A percentile compares a stretch with the other conserved stretches of the same genome.
These are phyloP conservation scores for Sarcodon sp. DNA, from an alignment of 768 basidiomycete species.

Conservation along the genomic window DNA sequence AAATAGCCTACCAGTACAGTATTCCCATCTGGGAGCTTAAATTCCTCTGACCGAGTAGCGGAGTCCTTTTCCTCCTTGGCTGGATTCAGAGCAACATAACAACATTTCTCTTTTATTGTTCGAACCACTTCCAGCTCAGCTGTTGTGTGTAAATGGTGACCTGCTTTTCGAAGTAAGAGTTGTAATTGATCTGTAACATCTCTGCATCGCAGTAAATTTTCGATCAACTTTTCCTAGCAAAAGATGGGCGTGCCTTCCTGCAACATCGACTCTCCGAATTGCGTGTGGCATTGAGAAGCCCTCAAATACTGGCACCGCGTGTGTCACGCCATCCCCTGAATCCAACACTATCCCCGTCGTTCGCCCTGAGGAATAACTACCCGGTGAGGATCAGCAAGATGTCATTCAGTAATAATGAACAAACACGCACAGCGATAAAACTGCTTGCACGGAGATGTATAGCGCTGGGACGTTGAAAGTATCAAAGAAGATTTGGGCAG, in stretches of 20 bases:
- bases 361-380: conserved; percentile 92
- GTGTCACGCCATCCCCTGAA: conserved; percentile 97
- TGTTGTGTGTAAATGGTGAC: conserved; percentile 91
- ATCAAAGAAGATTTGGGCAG: conserved; percentile 98
- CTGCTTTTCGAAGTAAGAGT: conserved; percentile 84
- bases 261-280: conserved; percentile 90
- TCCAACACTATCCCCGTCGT: conserved; percentile 99
- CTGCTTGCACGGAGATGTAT: conserved; percentile 94
- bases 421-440: conserved; percentile 73
- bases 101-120: conserved; percentile 97
- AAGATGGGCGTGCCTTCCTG: conserved; percentile 58
- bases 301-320: conserved; percentile 97
- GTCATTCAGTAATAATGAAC: neutral
- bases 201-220: conserved; percentile 25
- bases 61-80: conserved; percentile 93
- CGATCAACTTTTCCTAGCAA: neutral
- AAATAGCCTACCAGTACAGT: conserved; percentile 57
- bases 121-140: conserved; percentile 96
- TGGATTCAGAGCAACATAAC: conserved; percentile 89
- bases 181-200: conserved; percentile 97
- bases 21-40: conserved; percentile 91
- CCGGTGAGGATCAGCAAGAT: neutral
- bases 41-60: conserved; percentile 68
- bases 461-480: conserved; percentile 99
- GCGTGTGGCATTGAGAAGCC: conserved; percentile 99